Percentiles rank a stretch among this genome's conserved stretches.
Conservation (phyloP, 169 alveolate species). For the Cyclospora cayetanensis region DNA sequence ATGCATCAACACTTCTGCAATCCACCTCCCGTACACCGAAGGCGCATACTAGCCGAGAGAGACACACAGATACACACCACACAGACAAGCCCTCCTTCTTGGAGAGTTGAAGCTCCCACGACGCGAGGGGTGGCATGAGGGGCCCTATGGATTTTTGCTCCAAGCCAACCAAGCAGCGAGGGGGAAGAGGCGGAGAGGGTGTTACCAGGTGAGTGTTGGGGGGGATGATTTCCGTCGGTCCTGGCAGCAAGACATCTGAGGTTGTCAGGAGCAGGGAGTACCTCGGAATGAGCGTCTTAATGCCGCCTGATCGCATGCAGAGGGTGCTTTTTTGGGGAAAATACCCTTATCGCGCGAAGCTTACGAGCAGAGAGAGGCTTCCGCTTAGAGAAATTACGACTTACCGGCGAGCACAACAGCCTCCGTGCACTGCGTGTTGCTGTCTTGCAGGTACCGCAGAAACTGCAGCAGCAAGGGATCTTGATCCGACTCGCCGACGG, state of each 20-base stretch:
- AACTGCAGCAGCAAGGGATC: neutral
- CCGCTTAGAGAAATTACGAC: neutral
- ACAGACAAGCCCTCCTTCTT: no score
- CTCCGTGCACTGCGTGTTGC: neutral
- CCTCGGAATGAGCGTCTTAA: neutral
- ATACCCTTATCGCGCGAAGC: neutral
- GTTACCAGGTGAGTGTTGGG: neutral
- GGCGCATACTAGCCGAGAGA: no score
- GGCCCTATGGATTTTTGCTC: no score
- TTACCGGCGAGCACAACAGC: neutral
- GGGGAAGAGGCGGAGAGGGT: no score
- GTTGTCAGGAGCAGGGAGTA: neutral
- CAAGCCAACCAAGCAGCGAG: no score
- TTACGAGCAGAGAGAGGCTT: neutral
- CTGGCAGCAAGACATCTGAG: constrained; percentile 12
- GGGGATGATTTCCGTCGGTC: neutral
- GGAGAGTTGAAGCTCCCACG: no score
- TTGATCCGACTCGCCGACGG: neutral
- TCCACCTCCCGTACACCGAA: no score
- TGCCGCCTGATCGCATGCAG: neutral
- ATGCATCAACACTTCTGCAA: no score
- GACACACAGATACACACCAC: no score
- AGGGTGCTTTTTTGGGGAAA: neutral
- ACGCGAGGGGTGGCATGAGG: no score
- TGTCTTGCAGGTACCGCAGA: neutral